Base-by-base conservation (phyloP, 306 rosid species). In the Mimosa bimucronata region DNA sequence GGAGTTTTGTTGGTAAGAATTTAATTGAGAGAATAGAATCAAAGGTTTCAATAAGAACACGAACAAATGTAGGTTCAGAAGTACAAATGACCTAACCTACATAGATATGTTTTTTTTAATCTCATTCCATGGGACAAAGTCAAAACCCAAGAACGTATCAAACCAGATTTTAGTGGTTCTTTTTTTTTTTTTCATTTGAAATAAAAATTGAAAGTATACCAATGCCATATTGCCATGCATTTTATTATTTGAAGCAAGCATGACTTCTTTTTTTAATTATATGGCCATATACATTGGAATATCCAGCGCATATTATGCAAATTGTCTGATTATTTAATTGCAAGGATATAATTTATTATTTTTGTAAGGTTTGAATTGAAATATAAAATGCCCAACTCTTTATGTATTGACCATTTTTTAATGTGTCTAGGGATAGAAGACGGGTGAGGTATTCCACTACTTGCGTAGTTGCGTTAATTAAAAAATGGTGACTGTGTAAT, bases 241-340 rank as follows among this genome's bases (percentile, higher is more conserved):
- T 26, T 45, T 45, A 52, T 50, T 66, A 66, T 42, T 18, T 26
- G 45, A 52, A 83, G 53, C 30, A 74, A 62, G 62, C 65, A 68
- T 16, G 70, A 44, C 42, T 75, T 74, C 45, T 64, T 4, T 38
- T 37, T 11, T 26, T 62, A 40, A 68, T 38, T 15, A 55, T 73
- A 80, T 64, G 6, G 10, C 30, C 72, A 41, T 46, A 19, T 61
- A 6, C 10, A 16, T 3, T 15, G 73, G 78, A 60, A 77, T 83
- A 83, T 86, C 78, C 85, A 58, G 62, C 29, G 83, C 69, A 73
- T 66, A 44, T 61, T 67, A 44, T 74, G 85, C 87, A 83, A 77
- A 55, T 70, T 72, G 81, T 65, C 73, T 61, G 25, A 80, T 75
- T 80, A 75, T 69, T 75, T 68, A 69, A 75, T 9, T 41, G 16